Conservation (phyloP, 495 filamentous ascomycete genomes). For the Tuber umbilicatum region DNA sequence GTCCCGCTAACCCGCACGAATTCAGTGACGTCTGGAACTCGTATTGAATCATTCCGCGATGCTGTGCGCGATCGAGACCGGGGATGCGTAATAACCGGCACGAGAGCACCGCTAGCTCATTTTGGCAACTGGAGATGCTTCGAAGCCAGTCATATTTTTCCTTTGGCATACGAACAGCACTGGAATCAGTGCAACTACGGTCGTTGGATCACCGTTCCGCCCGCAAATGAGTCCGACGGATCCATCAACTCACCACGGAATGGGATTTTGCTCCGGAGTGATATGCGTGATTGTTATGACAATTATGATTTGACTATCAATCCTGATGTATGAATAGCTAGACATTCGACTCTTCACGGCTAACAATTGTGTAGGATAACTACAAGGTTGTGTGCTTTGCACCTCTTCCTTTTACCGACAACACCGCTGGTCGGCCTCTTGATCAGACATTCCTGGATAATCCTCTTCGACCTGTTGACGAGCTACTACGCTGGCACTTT, state of each 20-base stretch:
- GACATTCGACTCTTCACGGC: conserved; percentile 12
- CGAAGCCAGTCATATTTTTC: conserved; percentile 44
- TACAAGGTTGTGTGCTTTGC: conserved; percentile 44
- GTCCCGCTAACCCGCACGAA: too few species aligned
- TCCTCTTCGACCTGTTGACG: conserved; percentile 38
- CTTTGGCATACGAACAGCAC: conserved; percentile 40
- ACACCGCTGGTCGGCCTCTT: conserved; percentile 42
- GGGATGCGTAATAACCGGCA: too few species aligned
- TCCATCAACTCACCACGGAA: conserved; percentile 44
- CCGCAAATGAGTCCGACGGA: conserved; percentile 14
- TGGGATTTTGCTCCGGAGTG: conserved; percentile 40
- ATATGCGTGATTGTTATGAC: conserved; percentile 42
- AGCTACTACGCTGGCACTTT: conserved; percentile 42
- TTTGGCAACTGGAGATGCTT: conserved; percentile 37
- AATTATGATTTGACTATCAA: conserved; percentile 31
- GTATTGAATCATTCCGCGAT: too few species aligned
- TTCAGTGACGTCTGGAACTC: too few species aligned
- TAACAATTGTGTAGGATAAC: conserved; percentile 40
- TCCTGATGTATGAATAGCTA: conserved; percentile 40
- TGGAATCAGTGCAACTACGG: conserved; percentile 40
- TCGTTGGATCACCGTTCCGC: conserved; percentile 42
- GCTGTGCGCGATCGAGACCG: too few species aligned
- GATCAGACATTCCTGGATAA: conserved; percentile 42
- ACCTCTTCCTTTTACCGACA: conserved; percentile 22
- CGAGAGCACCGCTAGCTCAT: too few species aligned